Conservation (phyloP, 73 alveolate genomes). For the Durusdinium trenchii region DNA sequence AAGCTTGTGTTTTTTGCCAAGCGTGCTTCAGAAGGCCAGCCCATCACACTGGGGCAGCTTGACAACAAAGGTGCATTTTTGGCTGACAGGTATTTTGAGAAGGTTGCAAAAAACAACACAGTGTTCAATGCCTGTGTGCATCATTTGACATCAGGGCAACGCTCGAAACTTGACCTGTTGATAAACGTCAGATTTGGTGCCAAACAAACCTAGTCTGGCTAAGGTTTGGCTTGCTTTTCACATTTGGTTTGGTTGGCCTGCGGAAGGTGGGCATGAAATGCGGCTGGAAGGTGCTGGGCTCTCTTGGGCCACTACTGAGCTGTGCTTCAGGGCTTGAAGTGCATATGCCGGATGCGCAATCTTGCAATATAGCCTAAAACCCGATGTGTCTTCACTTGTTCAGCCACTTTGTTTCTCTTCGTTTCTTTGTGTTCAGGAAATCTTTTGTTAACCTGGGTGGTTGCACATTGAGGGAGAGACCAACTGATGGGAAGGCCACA, state of each 20-base stretch:
- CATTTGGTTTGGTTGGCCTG: neutral
- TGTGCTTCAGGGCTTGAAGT: constrained; percentile 1
- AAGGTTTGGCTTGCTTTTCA: constrained; percentile 71
- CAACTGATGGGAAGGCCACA: too few species aligned
- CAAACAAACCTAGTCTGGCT: neutral
- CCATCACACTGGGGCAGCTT: neutral
- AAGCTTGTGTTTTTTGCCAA: constrained; percentile 9
- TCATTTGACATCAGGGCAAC: neutral
- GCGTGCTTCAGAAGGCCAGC: neutral
- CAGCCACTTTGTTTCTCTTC: neutral
- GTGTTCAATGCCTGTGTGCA: neutral
- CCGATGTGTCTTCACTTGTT: too few species aligned
- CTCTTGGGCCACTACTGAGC: constrained; percentile 86
- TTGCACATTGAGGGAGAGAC: too few species aligned
- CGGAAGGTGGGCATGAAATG: constrained; percentile 36
- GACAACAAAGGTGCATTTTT: too few species aligned
- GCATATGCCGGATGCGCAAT: too few species aligned
- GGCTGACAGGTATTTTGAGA: too few species aligned
- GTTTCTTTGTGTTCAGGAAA: too few species aligned
- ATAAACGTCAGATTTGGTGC: neutral
- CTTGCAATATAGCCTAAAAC: too few species aligned
- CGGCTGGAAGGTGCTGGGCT: constrained; percentile 36
- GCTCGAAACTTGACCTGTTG: neutral
- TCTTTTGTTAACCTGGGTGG: too few species aligned
- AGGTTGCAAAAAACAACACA: neutral